phyloP scores from a whole-genome alignment of 73 alveolate genomes.

The Symbiodinium pilosum region DNA sequence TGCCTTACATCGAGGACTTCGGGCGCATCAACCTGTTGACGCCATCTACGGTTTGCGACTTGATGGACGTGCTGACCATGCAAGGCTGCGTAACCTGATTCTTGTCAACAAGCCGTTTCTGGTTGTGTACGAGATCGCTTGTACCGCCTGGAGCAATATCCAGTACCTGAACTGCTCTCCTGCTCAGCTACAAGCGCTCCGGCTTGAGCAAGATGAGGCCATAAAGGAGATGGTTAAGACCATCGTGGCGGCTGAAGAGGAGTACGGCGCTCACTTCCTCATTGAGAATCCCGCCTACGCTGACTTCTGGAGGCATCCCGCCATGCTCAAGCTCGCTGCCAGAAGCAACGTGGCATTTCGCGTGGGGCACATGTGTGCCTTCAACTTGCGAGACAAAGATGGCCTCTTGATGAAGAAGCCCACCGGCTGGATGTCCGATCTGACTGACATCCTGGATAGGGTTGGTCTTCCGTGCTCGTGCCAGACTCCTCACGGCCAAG shows the following conservation, averaged over 20 bases:
- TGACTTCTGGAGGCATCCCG: not conserved
- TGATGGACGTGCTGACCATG: not conserved
- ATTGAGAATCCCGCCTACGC: slow-evolving; percentile 46
- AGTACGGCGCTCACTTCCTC: not conserved
- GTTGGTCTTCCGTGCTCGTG: not conserved
- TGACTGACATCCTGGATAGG: not conserved
- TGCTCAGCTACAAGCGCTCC: not conserved
- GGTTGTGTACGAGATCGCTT: slow-evolving; percentile 26
- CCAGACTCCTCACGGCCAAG: not conserved
- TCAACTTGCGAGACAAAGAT: not conserved
- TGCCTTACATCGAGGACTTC: not conserved
- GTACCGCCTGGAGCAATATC: slow-evolving; percentile 30
- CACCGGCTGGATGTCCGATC: slow-evolving; percentile 29
- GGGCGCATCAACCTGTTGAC: slow-evolving; percentile 26
- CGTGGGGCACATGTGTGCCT: not conserved
- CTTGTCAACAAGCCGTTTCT: not conserved
- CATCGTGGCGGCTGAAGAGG: not conserved
- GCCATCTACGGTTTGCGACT: not conserved
- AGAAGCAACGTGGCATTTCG: not conserved
- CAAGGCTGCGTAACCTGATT: not conserved
- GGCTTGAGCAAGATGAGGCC: not conserved
- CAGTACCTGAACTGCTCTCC: slow-evolving; percentile 15
- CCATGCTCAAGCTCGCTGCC: not conserved
- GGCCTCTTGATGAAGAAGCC: not conserved
- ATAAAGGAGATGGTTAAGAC: not conserved